Evolutionary conservation across 1,284 basidiomycete genomes (phyloP).

Genomic region (Thecaphora thlaspeos): DNA sequence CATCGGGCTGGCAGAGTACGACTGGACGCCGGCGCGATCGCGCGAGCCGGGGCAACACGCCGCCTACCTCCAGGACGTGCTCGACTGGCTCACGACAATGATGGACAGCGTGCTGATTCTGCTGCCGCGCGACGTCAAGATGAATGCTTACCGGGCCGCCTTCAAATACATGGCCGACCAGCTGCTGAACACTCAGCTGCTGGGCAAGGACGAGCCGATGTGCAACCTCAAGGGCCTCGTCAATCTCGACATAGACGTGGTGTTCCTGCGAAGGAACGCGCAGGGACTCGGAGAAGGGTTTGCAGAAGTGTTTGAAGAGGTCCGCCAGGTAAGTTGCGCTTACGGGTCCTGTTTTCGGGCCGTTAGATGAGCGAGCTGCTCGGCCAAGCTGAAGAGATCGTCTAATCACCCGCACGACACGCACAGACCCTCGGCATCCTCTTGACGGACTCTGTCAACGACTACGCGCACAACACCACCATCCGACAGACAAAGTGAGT

Average conservation of each 20-base stretch:
- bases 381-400: slow-evolving; percentile 5
- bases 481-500: slow-evolving; percentile 4
- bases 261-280: slow-evolving; percentile 33
- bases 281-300: slow-evolving; percentile 6
- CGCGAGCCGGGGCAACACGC: slow-evolving; percentile 65
- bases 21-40: slow-evolving; percentile 72
- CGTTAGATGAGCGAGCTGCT: no score
- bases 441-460: slow-evolving; percentile 74
- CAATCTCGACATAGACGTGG: slow-evolving; percentile 27
- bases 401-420: slow-evolving; percentile 5
- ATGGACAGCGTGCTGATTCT: slow-evolving; percentile 88
- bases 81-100: slow-evolving; percentile 93
- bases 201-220: slow-evolving; percentile 14
- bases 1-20: slow-evolving; percentile 89
- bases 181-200: slow-evolving; percentile 68
- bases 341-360: no score
- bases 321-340: slow-evolving; percentile 6
- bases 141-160: slow-evolving; percentile 81
- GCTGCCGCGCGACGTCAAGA: slow-evolving; percentile 72
- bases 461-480: slow-evolving; percentile 64
- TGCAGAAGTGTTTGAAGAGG: slow-evolving; percentile 6
- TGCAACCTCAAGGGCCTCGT: slow-evolving; percentile 12
- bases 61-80: slow-evolving; percentile 88
- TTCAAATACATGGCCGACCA: slow-evolving; percentile 80
- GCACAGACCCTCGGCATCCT: slow-evolving; percentile 74